A percentile compares a stretch with the other conserved stretches of the same genome.
phyloP scores from a whole-genome alignment of 192 early-diverging fungal species.

The Coemansia sp. region DNA sequence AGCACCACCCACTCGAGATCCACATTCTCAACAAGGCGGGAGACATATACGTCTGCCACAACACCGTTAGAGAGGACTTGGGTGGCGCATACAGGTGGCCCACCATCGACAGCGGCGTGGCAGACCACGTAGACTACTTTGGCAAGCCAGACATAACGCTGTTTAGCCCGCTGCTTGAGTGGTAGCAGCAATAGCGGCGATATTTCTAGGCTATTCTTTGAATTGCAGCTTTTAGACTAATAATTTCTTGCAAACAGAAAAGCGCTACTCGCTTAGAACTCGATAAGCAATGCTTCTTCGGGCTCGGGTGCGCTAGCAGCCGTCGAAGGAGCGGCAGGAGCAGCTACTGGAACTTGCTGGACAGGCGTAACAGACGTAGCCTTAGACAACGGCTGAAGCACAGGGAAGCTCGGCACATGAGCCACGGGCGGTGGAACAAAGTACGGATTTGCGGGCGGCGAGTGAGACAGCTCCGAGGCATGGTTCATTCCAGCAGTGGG shows the following conservation, averaged over 20 bases:
- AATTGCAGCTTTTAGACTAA: neutral
- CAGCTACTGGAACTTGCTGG: neutral
- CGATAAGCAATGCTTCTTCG: slow-evolving; percentile 39
- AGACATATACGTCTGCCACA: slow-evolving; percentile 56
- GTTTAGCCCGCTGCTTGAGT: slow-evolving; percentile 40
- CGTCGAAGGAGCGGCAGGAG: neutral
- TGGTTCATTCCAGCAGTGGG: neutral
- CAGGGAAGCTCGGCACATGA: slow-evolving; percentile 47
- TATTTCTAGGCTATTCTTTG: neutral
- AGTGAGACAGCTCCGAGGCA: neutral
- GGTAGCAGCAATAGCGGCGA: slow-evolving; percentile 11
- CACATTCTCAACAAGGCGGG: slow-evolving; percentile 49
- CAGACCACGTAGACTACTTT: slow-evolving; percentile 54
- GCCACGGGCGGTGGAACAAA: slow-evolving; percentile 25
- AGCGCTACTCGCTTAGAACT: slow-evolving; percentile 18
- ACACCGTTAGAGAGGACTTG: slow-evolving; percentile 50
- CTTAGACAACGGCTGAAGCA: slow-evolving; percentile 30
- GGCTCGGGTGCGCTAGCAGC: slow-evolving; percentile 16
- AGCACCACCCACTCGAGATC: slow-evolving; percentile 54
- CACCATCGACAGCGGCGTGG: slow-evolving; percentile 50
- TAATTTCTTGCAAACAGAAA: neutral
- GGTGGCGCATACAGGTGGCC: slow-evolving; percentile 57
- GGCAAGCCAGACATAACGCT: slow-evolving; percentile 48
- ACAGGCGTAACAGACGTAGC: neutral
- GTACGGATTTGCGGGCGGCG: slow-evolving; percentile 27